Percentiles rank a stretch among this genome's conserved stretches.
Evolutionary conservation across 345 rosid genomes (phyloP).

Genomic region (Leavenworthia alabamica): DNA sequence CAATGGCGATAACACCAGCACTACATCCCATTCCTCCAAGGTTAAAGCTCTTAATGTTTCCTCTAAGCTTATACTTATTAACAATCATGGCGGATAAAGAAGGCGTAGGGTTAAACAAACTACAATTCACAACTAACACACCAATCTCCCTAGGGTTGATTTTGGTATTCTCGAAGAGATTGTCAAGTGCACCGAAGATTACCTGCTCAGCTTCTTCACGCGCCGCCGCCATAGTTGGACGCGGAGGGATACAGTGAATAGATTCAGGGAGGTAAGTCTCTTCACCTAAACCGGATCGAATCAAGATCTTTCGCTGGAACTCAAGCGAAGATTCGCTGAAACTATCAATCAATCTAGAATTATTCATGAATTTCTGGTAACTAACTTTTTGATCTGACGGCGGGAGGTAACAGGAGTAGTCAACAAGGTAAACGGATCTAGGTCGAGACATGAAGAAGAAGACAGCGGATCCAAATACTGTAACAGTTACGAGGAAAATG

Average conservation of each 20-base stretch:
- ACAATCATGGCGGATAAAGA: slow-evolving; percentile 32
- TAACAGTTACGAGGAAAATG: slow-evolving; percentile 40
- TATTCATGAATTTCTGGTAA: slow-evolving; percentile 56
- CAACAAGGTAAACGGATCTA: slow-evolving; percentile 62
- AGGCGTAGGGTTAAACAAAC: slow-evolving; percentile 30
- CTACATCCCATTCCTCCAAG: slow-evolving; percentile 35
- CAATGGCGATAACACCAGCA: slow-evolving; percentile 30
- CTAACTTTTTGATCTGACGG: slow-evolving; percentile 47
- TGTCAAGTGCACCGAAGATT: slow-evolving; percentile 75
- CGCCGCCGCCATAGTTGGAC: slow-evolving; percentile 76
- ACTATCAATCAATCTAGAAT: slow-evolving; percentile 45
- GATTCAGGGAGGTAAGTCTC: slow-evolving; percentile 76
- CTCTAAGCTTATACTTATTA: slow-evolving; percentile 30
- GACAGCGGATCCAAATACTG: slow-evolving; percentile 47
- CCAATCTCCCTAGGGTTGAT: slow-evolving; percentile 69
- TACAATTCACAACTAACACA: slow-evolving; percentile 32
- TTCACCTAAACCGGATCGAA: slow-evolving; percentile 81
- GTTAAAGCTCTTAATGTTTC: slow-evolving; percentile 25
- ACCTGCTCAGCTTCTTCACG: slow-evolving; percentile 90
- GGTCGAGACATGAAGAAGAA: slow-evolving; percentile 70
- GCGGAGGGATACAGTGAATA: slow-evolving; percentile 61
- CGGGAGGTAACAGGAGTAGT: slow-evolving; percentile 70
- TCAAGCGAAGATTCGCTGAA: slow-evolving; percentile 65
- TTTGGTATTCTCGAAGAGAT: slow-evolving; percentile 57
- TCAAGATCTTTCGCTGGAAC: slow-evolving; percentile 68